Conservation (phyloP, 495 filamentous ascomycete species). For the Xylaria cubensis region DNA sequence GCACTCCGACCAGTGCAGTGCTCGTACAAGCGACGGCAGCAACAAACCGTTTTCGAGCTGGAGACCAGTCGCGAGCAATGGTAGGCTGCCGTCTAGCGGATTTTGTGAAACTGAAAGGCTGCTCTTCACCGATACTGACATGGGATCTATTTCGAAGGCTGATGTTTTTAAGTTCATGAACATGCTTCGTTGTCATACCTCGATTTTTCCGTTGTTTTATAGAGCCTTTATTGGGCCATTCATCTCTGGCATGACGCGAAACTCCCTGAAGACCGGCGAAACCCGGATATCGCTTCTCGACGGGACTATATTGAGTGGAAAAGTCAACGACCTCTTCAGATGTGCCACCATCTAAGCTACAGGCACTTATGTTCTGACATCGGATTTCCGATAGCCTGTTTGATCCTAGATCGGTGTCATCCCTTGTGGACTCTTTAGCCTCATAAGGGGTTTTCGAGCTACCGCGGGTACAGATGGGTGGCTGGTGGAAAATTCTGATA, state of each 20-base stretch:
- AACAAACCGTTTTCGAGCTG: conserved; percentile 66
- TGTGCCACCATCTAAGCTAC: conserved; percentile 41
- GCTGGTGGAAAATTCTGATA: conserved; percentile 43
- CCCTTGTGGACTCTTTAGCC: background rate
- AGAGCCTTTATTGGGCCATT: conserved; percentile 22
- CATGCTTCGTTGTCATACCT: conserved; percentile 28
- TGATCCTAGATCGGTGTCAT: conserved; percentile 24
- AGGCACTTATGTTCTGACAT: conserved; percentile 36
- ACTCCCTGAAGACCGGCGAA: conserved; percentile 22
- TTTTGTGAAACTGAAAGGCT: conserved; percentile 59
- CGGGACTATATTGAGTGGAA: conserved; percentile 33
- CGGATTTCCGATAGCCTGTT: conserved; percentile 21
- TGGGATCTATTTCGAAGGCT: conserved; percentile 48
- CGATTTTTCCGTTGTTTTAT: conserved; percentile 25
- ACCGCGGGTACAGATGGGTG: conserved; percentile 44
- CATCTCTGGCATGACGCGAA: conserved; percentile 26
- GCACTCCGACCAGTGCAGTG: conserved; percentile 69
- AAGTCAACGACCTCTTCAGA: conserved; percentile 41
- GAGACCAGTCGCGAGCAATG: conserved; percentile 70
- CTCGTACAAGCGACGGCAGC: conserved; percentile 73
- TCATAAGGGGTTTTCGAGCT: conserved; percentile 43
- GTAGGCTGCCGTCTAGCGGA: conserved; percentile 57
- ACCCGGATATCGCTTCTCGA: conserved; percentile 27
- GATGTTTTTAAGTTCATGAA: conserved; percentile 38
- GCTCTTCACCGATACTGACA: conserved; percentile 50